phyloP scores from a whole-genome alignment of 139 green algal genomes.

The Asterochloris erici region DNA sequence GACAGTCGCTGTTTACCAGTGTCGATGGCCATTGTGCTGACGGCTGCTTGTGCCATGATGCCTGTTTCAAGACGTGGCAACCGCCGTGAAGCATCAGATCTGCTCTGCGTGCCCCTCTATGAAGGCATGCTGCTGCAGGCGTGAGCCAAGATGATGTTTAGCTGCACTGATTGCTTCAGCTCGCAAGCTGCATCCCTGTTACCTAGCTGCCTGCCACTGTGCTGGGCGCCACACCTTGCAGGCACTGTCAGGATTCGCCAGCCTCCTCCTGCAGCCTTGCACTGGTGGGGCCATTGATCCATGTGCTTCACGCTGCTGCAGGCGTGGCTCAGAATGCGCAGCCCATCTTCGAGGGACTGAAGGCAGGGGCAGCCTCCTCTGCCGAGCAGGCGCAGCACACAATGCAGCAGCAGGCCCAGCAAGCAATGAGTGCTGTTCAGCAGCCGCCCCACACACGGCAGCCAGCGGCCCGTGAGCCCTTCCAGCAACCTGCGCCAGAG shows the following conservation, averaged over 20 bases:
- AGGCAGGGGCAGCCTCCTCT: neutral
- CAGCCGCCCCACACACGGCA: neutral
- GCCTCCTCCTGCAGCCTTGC: neutral
- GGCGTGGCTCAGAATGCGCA: neutral
- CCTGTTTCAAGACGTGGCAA: neutral
- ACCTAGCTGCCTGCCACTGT: too few species aligned
- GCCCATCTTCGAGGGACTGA: neutral
- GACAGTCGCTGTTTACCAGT: neutral
- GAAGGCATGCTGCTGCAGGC: too few species aligned
- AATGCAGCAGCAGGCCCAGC: conserved; percentile 10
- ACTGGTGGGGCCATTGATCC: neutral
- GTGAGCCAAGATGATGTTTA: too few species aligned
- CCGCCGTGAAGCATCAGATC: too few species aligned
- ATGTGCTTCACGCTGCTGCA: neutral
- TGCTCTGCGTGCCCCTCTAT: too few species aligned
- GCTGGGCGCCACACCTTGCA: too few species aligned
- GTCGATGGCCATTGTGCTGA: neutral
- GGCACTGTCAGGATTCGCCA: neutral
- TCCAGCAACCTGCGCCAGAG: neutral
- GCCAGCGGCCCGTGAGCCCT: neutral
- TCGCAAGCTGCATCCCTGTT: too few species aligned
- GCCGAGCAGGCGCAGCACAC: neutral
- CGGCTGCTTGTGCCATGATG: neutral
- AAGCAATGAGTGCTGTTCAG: neutral
- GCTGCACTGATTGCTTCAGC: too few species aligned